Base-by-base conservation (phyloP, 2,329 filamentous ascomycete genomes). In the Neobulgaria alba region DNA sequence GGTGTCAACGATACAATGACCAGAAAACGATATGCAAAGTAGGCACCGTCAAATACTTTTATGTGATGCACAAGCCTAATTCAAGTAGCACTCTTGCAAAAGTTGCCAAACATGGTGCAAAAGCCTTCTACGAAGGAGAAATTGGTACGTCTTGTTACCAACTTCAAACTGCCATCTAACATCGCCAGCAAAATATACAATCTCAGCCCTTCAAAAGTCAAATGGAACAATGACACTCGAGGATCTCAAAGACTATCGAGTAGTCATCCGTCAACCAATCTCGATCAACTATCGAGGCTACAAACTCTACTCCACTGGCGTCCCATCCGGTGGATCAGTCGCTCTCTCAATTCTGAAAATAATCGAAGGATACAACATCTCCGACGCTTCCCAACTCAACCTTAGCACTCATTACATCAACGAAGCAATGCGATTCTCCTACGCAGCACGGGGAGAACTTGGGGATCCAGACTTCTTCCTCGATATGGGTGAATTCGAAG, bases 371-470 rank as follows among this genome's bases (percentile, higher is more conserved):
- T 64, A 70, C 3, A 61, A 66, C 29, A 67, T 79, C 53, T 9
- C 65, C 74, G 32, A 21, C 15, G 10, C 21, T 61, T 62, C 15
- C 80, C 31, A 45, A 12, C 32, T 40, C 3, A 32, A 86, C 51
- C 65, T 93, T 0, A 86, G 80, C 29, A 82, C 81, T 1, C 92
- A 96, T 62, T 77, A 85, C 10, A 73, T 95, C 49, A 78, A 87
- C 56, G 92, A 96, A 67, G 83, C 88, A 10, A 86, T 95, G 66
- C 76, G 87, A 16, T 96, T 94, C 60, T 88, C 77, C 2, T 96
- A 95, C 58, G 88, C 82, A 3, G 67, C 82, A 53, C 79, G 88
- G 42, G 72, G 78, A n/a, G 71, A 80, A 19, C 73, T 96, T 0
- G 90, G 88, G 3, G 92, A 96, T 59, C 92, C 90, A 0, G 68